Evolutionary conservation across 768 basidiomycete genomes (phyloP).

Genomic region (Russula dissimulans): DNA sequence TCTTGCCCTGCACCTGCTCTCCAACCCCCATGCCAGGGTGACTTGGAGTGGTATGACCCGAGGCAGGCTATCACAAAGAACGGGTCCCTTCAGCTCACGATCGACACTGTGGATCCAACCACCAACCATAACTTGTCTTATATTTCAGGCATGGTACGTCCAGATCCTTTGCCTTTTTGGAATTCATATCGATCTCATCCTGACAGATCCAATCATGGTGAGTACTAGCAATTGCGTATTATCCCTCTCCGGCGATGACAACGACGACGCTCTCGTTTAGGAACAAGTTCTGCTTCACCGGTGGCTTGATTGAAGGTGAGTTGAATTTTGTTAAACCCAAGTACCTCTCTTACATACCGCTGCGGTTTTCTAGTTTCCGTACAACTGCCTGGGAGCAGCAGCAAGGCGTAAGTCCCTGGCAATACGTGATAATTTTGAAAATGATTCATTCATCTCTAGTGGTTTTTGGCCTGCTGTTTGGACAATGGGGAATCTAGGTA

Average conservation of each 20-base stretch:
- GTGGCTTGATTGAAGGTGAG: slow-evolving; percentile 53
- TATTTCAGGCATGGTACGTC: slow-evolving; percentile 27
- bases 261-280: slow-evolving; percentile 20
- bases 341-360: background rate
- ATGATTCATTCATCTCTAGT: slow-evolving; percentile 22
- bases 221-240: slow-evolving; percentile 4
- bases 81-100: slow-evolving; percentile 42
- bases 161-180: slow-evolving; percentile 15
- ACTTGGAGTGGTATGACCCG: slow-evolving; percentile 57
- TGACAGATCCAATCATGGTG: slow-evolving; percentile 26
- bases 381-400: slow-evolving; percentile 15
- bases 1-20: background rate
- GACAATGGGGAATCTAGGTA: slow-evolving; percentile 65
- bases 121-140: slow-evolving; percentile 42
- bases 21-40: slow-evolving; percentile 18
- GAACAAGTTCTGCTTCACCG: slow-evolving; percentile 78
- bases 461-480: slow-evolving; percentile 46
- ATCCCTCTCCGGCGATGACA: slow-evolving; percentile 1
- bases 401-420: background rate
- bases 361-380: slow-evolving; percentile 7
- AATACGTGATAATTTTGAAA: slow-evolving; percentile 8
- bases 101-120: slow-evolving; percentile 29
- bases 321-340: background rate
- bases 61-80: slow-evolving; percentile 39
- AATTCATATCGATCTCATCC: background rate